Base-by-base conservation (phyloP, 129 eudicot genomes). In the Deinandra increscens region DNA sequence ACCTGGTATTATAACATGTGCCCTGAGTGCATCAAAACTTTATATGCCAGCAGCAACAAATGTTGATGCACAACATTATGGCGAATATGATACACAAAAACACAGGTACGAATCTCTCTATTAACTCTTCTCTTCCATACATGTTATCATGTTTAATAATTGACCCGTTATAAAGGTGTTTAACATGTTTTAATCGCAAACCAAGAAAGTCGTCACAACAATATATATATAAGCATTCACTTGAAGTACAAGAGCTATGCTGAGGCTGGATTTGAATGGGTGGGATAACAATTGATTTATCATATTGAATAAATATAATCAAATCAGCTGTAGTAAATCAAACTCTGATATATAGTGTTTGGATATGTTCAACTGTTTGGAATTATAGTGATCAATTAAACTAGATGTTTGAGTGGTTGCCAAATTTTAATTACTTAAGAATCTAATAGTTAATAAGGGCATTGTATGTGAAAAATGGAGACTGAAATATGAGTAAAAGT, bases 121-220 rank as follows among this genome's bases (percentile, higher is more conserved):
- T n/a, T n/a, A n/a, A n/a, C n/a, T n/a, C n/a, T n/a, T n/a, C n/a
- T n/a, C n/a, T n/a, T n/a, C n/a, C n/a, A n/a, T n/a, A n/a, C n/a
- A n/a, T n/a, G n/a, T n/a, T n/a, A n/a, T n/a, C n/a, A n/a, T n/a
- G n/a, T n/a, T n/a, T n/a, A n/a, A n/a, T n/a, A n/a, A n/a, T n/a
- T n/a, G n/a, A n/a, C n/a, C n/a, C n/a, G n/a, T n/a, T n/a, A n/a
- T n/a, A n/a, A n/a, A n/a, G n/a, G n/a, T n/a, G n/a, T n/a, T n/a
- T n/a, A n/a, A n/a, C n/a, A n/a, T n/a, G n/a, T n/a, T n/a, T n/a
- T n/a, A n/a, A n/a, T n/a, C n/a, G n/a, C n/a, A n/a, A n/a, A n/a
- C 98, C 98, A 89, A 69, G 22, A 84, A 33, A 14, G 56, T 46
- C 39, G 61, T 31, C 75, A 66, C 44, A 60, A 7, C n/a, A 49